Evolutionary conservation across 306 rosid species (phyloP).

Genomic region (Aeschynomene evenia): DNA sequence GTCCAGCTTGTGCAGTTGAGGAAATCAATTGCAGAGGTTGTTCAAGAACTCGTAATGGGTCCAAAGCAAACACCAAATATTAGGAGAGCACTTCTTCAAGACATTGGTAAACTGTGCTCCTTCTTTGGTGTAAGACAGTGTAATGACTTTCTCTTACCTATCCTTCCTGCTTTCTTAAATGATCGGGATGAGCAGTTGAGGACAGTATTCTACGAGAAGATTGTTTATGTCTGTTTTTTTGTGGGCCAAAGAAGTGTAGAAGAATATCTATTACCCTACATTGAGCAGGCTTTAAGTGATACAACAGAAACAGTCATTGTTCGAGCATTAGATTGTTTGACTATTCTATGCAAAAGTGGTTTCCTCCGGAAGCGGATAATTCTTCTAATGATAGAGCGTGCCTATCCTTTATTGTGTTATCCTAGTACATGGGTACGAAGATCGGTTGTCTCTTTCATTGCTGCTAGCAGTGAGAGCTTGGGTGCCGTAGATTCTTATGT

Average conservation of each 20-base stretch:
- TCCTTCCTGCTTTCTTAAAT: conserved; percentile 95
- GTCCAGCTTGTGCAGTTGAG: conserved; percentile 77
- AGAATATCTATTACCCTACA: conserved; percentile 96
- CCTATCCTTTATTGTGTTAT: conserved; percentile 86
- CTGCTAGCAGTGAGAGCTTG: conserved; percentile 85
- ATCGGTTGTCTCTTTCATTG: conserved; percentile 83
- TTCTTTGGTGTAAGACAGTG: conserved; percentile 98
- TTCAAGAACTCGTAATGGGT: conserved; percentile 99
- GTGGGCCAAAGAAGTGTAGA: conserved; percentile 99
- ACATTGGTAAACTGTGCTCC: conserved; percentile 83
- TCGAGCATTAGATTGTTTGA: conserved; percentile 82
- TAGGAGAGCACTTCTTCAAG: conserved; percentile 95
- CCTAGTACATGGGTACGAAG: conserved; percentile 93
- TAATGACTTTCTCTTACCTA: conserved; percentile 89
- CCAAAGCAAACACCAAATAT: conserved; percentile 98
- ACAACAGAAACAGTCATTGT: conserved; percentile 78
- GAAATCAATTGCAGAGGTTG: conserved; percentile 94
- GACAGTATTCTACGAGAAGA: conserved; percentile 86
- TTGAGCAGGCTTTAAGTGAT: conserved; percentile 93
- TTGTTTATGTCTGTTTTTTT: conserved; percentile 93
- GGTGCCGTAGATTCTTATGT: conserved; percentile 96
- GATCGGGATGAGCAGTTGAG: conserved; percentile 93
- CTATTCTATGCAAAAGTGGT: conserved; percentile 75
- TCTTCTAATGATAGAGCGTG: conserved; percentile 91
- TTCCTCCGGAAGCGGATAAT: conserved; percentile 84